A percentile compares a stretch with the other conserved stretches of the same genome.
Conservation (phyloP, 108 stramenopile species). For the Nitzschia sp. region DNA sequence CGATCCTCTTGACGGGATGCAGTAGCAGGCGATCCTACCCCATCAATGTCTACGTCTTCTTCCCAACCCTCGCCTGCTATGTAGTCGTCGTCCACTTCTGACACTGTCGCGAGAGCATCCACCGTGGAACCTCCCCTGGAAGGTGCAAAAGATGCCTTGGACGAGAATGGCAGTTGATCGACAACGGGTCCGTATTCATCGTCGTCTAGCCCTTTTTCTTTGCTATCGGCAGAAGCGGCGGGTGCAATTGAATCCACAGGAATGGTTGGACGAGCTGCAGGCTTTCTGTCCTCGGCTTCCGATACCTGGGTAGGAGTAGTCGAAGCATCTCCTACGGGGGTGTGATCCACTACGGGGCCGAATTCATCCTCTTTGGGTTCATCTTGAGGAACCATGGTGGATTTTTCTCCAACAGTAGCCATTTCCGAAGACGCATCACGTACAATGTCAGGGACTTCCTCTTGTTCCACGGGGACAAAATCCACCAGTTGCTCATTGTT, state of each 20-base stretch:
- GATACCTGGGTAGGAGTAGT: not conserved
- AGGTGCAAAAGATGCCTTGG: constrained; percentile 29
- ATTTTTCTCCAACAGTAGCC: constrained; percentile 44
- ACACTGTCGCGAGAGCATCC: constrained; percentile 49
- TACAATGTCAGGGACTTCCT: constrained; percentile 15
- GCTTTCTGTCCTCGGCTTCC: not conserved
- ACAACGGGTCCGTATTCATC: constrained; percentile 54
- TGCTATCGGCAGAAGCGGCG: constrained; percentile 17
- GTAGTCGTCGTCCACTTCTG: constrained; percentile 43
- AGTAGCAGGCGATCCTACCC: not conserved
- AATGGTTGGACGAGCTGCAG: not conserved
- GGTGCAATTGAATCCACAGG: constrained; percentile 26
- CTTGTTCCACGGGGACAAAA: constrained; percentile 23
- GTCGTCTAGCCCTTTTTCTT: constrained; percentile 27
- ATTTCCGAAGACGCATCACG: constrained; percentile 44
- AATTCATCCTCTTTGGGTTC: constrained; percentile 49
- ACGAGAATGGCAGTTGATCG: constrained; percentile 44
- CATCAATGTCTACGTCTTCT: constrained; percentile 22
- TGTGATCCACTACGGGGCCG: constrained; percentile 49
- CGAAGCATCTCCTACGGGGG: constrained; percentile 5
- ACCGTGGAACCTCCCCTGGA: constrained; percentile 56
- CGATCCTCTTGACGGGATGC: constrained; percentile 12
- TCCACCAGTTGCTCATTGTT: constrained; percentile 33
- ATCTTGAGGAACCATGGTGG: constrained; percentile 30
- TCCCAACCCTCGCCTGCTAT: constrained; percentile 37